These are phyloP conservation scores for Physcomitrellopsis africana DNA, from an alignment of 225 moss, liverwort and hornwort species.

Conservation along the genomic window DNA sequence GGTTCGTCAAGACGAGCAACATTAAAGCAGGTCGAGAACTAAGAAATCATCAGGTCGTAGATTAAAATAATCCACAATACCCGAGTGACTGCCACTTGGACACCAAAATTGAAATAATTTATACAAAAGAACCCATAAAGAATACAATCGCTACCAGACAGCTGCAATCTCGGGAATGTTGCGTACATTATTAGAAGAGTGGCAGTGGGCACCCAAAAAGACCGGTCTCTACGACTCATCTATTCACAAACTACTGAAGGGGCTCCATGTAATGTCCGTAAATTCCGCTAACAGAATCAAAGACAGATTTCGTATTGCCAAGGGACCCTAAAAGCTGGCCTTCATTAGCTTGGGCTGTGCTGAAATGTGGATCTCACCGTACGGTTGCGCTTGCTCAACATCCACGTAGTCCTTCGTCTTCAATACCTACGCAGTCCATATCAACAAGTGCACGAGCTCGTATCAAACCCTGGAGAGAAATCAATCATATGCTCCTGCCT, in stretches of 20 bases:
- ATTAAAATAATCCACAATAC: too few species aligned
- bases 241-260: constrained; percentile 27
- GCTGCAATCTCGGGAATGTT: constrained; percentile 21
- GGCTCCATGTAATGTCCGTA: constrained; percentile 19
- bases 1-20: too few species aligned
- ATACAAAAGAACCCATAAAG: constrained; percentile 24
- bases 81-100: background rate
- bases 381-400: constrained; percentile 64
- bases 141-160: constrained; percentile 32
- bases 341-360: constrained; percentile 70
- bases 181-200: constrained; percentile 29
- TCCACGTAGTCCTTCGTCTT: constrained; percentile 84
- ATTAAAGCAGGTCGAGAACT: too few species aligned
- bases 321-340: constrained; percentile 56
- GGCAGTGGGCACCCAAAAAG: constrained; percentile 31
- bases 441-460: background rate
- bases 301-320: background rate
- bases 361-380: constrained; percentile 60
- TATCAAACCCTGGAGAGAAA: background rate
- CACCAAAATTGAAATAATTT: constrained; percentile 17
- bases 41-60: too few species aligned
- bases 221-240: constrained; percentile 14
- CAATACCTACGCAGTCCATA: constrained; percentile 52
- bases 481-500: background rate
- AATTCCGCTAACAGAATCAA: constrained; percentile 5